These are phyloP conservation scores for Trametes meyenii DNA, from an alignment of 768 basidiomycete genomes.

Conservation along the genomic window DNA sequence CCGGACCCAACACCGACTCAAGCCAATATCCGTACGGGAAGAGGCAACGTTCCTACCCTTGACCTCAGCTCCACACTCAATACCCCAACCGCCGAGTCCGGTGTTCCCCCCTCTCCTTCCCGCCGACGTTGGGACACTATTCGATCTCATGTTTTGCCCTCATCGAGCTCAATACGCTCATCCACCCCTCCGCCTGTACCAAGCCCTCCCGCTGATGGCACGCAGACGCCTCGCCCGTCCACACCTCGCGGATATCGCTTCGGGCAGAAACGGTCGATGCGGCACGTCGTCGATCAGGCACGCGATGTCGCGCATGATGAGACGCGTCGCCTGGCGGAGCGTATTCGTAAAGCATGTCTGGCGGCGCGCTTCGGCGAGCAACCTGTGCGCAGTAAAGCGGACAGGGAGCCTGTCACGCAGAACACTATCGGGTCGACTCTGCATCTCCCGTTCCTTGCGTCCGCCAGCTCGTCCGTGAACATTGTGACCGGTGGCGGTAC, in stretches of 20 bases:
- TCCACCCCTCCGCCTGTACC: constrained; percentile 14
- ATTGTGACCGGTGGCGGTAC: constrained; percentile 12
- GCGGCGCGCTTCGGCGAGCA: constrained; percentile 50
- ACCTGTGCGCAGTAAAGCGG: constrained; percentile 34
- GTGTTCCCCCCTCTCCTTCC: constrained; percentile 24
- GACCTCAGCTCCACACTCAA: constrained; percentile 18
- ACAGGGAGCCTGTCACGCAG: constrained; percentile 35
- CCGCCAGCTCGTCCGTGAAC: constrained; percentile 24
- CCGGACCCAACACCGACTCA: constrained; percentile 1
- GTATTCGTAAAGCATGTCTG: constrained; percentile 59
- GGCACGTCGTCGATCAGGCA: constrained; percentile 66
- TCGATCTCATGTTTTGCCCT: constrained; percentile 30
- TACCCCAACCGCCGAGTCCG: not conserved
- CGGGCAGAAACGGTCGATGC: constrained; percentile 28
- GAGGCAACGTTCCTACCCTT: constrained; percentile 19
- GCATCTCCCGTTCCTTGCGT: constrained; percentile 33
- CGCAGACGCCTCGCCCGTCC: constrained; percentile 24
- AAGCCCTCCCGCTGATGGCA: constrained; percentile 2
- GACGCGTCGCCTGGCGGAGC: constrained; percentile 52
- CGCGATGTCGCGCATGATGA: constrained; percentile 54
- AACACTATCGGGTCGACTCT: constrained; percentile 40
- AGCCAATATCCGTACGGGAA: constrained; percentile 2
- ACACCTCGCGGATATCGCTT: constrained; percentile 31
- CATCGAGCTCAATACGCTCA: constrained; percentile 12
- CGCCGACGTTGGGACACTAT: constrained; percentile 33